Conservation (phyloP, 805 yeast species). For the Phaffomyces thermotolerans region DNA sequence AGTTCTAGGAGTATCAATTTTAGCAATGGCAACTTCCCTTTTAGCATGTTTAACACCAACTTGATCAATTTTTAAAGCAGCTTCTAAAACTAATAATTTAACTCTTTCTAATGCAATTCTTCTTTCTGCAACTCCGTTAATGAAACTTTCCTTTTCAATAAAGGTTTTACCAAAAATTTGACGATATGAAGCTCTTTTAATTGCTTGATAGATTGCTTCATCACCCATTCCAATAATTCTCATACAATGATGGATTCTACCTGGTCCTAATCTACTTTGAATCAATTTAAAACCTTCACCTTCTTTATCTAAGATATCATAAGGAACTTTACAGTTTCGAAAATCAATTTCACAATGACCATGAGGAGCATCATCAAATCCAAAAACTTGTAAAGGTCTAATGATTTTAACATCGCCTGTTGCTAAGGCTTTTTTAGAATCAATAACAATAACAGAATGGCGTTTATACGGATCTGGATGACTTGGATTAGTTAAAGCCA, state of each 20-base stretch:
- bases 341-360: constrained; percentile 61
- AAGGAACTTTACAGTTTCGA: constrained; percentile 39
- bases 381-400: constrained; percentile 48
- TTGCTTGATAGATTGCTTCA: constrained; percentile 40
- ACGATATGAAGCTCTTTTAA: constrained; percentile 45
- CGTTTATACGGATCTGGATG: constrained; percentile 34
- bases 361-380: constrained; percentile 64
- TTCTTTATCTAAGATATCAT: constrained; percentile 34
- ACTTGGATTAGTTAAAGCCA: constrained; percentile 24
- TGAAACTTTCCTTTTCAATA: constrained; percentile 43
- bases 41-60: constrained; percentile 48
- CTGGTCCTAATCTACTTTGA: constrained; percentile 61
- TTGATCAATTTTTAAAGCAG: constrained; percentile 53
- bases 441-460: constrained; percentile 51
- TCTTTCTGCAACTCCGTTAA: constrained; percentile 41
- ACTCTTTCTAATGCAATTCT: constrained; percentile 50
- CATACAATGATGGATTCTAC: constrained; percentile 69
- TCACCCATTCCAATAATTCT: constrained; percentile 56
- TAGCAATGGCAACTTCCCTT: constrained; percentile 54
- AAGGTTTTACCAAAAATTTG: constrained; percentile 45
- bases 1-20: constrained; percentile 55
- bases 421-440: constrained; percentile 40
- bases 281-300: constrained; percentile 59
- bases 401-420: constrained; percentile 41
- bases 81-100: constrained; percentile 46